Base-by-base conservation (phyloP, 2,329 filamentous ascomycete species). In the Coniella vitis region DNA sequence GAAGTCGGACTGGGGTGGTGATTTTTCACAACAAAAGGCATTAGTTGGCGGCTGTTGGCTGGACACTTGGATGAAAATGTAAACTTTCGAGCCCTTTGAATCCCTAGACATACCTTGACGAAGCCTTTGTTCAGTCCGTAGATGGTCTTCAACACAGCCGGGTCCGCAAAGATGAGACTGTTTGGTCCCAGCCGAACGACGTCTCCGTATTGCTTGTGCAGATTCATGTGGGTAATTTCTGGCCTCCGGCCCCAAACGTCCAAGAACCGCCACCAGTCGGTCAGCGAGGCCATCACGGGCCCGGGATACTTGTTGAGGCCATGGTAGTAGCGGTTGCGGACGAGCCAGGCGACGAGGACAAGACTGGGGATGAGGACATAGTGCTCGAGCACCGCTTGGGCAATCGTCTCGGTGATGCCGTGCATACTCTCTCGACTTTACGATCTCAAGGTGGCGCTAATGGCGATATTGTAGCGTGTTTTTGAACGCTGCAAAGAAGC, bases 61-160 rank as follows among this genome's bases (percentile, higher is more conserved):
- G n/a, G n/a, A n/a, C n/a, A n/a, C n/a, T n/a, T n/a, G n/a, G n/a
- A n/a, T n/a, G n/a, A n/a, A n/a, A n/a, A n/a, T n/a, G n/a, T n/a
- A n/a, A n/a, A n/a, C n/a, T n/a, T n/a, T n/a, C n/a, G n/a, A n/a
- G n/a, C n/a, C n/a, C n/a, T n/a, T n/a, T n/a, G n/a, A n/a, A n/a
- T n/a, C 36, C 21, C 0, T 22, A 17, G 86, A 36, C 63, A 41
- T 65, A 86, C 86, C 78, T 93, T 93, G 41, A 78, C 69, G 57
- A 89, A 87, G 0, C 86, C 86, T 65, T 90, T 90, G 63, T 90
- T 91, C 38, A 91, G 66, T 0, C 87, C 87, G 62, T 93, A 94
- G 0, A 53, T 53, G 1, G 43, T 45, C 32, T 53, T 53, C 4
- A 51, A 36, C 4, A 48, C 51, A n/a, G 32, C 48, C n/a, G 51